phyloP scores from a whole-genome alignment of 805 yeast genomes.

The Myxozyma kluyveri region DNA sequence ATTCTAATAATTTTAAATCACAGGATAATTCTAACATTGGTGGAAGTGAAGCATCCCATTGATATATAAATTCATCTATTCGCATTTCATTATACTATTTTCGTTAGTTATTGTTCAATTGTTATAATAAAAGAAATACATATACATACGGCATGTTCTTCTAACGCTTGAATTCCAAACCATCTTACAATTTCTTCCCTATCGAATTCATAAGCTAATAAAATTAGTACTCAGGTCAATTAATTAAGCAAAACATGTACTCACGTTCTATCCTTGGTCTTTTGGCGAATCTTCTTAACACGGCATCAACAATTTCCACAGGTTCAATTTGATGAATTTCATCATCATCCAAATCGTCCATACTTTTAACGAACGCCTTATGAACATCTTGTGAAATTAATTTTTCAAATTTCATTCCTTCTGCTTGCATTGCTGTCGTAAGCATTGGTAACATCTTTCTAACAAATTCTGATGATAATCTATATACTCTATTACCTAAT shows the following conservation, averaged over 20 bases:
- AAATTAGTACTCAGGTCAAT: no score
- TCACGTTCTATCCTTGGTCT: constrained; percentile 25
- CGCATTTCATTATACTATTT: constrained; percentile 4
- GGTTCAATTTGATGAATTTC: constrained; percentile 42
- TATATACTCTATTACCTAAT: constrained; percentile 43
- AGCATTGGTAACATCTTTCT: constrained; percentile 32
- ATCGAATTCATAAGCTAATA: constrained; percentile 43
- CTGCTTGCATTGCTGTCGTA: constrained; percentile 32
- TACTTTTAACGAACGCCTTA: constrained; percentile 24
- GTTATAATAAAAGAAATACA: constrained; percentile 35
- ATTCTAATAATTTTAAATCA: constrained; percentile 53
- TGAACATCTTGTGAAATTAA: constrained; percentile 26
- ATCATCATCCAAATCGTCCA: no score
- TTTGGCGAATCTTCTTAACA: no score
- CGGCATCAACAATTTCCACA: constrained; percentile 41
- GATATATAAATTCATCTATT: constrained; percentile 25
- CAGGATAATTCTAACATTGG: constrained; percentile 54
- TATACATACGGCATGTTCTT: constrained; percentile 38
- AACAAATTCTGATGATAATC: constrained; percentile 35
- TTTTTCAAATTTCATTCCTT: constrained; percentile 25
- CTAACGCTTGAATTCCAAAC: constrained; percentile 60
- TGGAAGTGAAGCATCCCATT: constrained; percentile 44
- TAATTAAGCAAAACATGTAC: no score
- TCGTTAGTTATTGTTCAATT: neutral
- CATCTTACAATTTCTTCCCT: constrained; percentile 50